phyloP scores from a whole-genome alignment of 192 early-diverging fungal species.

The Obelidium mucronatum region DNA sequence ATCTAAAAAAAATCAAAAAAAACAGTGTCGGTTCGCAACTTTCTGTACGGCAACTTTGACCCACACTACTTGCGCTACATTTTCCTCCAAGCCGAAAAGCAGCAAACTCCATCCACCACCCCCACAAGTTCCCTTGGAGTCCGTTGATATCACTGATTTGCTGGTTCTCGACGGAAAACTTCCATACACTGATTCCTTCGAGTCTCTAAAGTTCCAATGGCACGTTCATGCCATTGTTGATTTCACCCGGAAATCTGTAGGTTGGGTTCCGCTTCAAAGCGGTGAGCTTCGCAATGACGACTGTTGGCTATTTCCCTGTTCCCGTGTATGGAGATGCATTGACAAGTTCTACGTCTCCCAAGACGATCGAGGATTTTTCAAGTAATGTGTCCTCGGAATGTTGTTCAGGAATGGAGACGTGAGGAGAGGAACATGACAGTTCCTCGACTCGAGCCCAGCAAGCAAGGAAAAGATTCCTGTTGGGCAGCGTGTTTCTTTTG shows the following conservation, averaged over 20 bases:
- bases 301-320: conserved; percentile 14
- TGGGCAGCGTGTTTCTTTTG: neutral
- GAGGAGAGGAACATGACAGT: conserved; percentile 12
- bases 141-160: too few species aligned
- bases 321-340: conserved; percentile 28
- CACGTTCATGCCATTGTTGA: conserved; percentile 8
- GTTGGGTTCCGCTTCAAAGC: conserved; percentile 10
- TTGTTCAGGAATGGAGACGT: neutral
- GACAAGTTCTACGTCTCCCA: too few species aligned
- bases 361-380: neutral
- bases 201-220: neutral
- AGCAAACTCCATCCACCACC: neutral
- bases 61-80: conserved; percentile 6
- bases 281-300: neutral
- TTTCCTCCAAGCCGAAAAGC: conserved; percentile 1
- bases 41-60: neutral
- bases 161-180: too few species aligned
- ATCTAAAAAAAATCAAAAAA: too few species aligned
- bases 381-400: too few species aligned
- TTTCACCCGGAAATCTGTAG: neutral
- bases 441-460: neutral
- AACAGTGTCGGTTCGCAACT: neutral
- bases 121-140: too few species aligned
- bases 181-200: conserved; percentile 5
- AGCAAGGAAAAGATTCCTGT: neutral